A percentile compares a stretch with the other conserved stretches of the same genome.
phyloP scores from a whole-genome alignment of 257 asterid genomes.

The Solanum piurae region DNA sequence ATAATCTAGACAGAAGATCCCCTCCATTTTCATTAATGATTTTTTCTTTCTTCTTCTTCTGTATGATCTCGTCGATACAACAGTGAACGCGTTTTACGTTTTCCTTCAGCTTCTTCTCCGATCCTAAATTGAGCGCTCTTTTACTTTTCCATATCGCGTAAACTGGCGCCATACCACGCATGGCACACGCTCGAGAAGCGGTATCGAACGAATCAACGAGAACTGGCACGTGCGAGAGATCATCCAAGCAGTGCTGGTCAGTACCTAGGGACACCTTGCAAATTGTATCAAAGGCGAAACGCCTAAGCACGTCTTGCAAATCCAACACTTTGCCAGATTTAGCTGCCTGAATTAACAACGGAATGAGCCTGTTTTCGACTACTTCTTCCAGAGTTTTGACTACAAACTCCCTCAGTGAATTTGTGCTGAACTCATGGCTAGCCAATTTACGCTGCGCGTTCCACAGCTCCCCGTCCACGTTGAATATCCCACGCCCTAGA shows the following conservation, averaged over 20 bases:
- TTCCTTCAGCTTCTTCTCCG: slow-evolving; percentile 43
- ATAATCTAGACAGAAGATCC: not conserved
- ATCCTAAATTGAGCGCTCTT: slow-evolving; percentile 37
- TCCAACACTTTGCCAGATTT: slow-evolving; percentile 2
- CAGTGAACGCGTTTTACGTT: slow-evolving; percentile 30
- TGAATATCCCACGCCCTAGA: slow-evolving; percentile 62
- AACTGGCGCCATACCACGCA: slow-evolving; percentile 44
- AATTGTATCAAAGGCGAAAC: slow-evolving; percentile 14
- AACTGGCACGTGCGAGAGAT: slow-evolving; percentile 19
- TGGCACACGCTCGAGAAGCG: slow-evolving; percentile 39
- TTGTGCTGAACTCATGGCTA: slow-evolving; percentile 37
- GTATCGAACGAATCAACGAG: slow-evolving; percentile 45
- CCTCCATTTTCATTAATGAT: not conserved
- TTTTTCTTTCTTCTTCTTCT: not conserved
- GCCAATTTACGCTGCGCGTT: slow-evolving; percentile 38
- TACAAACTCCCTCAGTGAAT: slow-evolving; percentile 22
- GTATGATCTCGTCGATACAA: not conserved
- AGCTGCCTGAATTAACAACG: not conserved
- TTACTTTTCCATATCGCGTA: slow-evolving; percentile 43
- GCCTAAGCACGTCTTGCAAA: slow-evolving; percentile 7
- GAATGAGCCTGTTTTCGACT: not conserved
- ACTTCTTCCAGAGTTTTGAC: slow-evolving; percentile 21
- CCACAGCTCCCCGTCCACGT: slow-evolving; percentile 66
- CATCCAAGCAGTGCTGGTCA: slow-evolving; percentile 6
- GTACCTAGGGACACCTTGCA: slow-evolving; percentile 5